These are phyloP conservation scores for Vigna angularis DNA, from an alignment of 306 rosid genomes.

Conservation along the genomic window DNA sequence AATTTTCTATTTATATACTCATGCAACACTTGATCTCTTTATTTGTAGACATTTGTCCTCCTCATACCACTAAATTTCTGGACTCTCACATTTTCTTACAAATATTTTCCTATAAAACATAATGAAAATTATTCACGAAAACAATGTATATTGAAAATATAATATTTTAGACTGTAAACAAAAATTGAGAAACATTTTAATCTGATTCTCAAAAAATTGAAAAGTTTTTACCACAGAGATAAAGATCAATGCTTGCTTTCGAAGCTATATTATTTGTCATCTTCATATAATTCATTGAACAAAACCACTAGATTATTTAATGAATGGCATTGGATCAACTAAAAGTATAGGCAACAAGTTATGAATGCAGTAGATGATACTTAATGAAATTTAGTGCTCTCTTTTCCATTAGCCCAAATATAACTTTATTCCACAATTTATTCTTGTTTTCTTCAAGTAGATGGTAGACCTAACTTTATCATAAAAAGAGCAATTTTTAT, in stretches of 20 bases:
- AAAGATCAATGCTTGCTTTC: neutral
- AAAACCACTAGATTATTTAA: neutral
- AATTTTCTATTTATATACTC: no score
- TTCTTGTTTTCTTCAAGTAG: slow-evolving; percentile 13
- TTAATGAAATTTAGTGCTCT: slow-evolving; percentile 1
- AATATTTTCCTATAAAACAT: no score
- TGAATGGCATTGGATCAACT: neutral
- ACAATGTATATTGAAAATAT: no score
- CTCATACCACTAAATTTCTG: no score
- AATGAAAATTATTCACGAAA: no score
- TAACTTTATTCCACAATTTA: slow-evolving; percentile 28
- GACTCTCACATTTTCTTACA: no score
- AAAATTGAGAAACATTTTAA: no score
- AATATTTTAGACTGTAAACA: no score
- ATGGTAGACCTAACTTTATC: slow-evolving; percentile 28
- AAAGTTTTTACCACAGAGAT: no score
- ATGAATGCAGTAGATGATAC: neutral
- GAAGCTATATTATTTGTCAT: neutral
- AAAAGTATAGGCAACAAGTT: slow-evolving; percentile 1
- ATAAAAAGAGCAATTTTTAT: neutral
- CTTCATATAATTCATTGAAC: neutral
- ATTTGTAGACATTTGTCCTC: no score
- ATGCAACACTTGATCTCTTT: no score
- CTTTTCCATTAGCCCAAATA: neutral
- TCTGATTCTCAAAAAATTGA: no score